Evolutionary conservation across 108 stramenopile genomes (phyloP), one percentile per base, ranked within the genome.

Genomic region (Pinguiococcus pyrenoidosus): DNA sequence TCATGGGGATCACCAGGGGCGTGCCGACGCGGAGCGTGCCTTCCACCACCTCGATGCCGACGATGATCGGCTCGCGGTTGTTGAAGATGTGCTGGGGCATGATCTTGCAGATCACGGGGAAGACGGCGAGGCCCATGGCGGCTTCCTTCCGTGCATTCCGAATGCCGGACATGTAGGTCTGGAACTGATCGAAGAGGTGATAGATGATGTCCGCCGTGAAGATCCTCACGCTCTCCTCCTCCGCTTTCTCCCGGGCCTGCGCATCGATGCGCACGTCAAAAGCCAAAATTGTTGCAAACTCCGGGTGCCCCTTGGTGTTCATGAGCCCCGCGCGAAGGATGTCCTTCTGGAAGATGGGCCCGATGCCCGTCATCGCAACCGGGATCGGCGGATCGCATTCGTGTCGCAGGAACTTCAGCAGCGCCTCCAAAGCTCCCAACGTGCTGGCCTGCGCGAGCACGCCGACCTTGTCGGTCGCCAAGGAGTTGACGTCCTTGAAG

Each of bases 141-240:
- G 86, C 87, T 45, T 79, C 76, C 43, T 84, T 68, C 60, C 80
- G 57, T 32, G 72, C 74, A 39, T 79, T 78, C 5, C 67, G 75
- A 6, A 86, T 61, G 12, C 79, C 73, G 37, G 82, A 83, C 80
- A 89, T 84, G 59, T 89, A 86, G 8, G 8, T 32, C 30, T 32
- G 8, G 8, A 32, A 92, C 54, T 91, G 91, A 67, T 94, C 92
- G 51, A 93, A 94, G 43, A 99, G 73, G 67, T 99, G 96, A 72
- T 99, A 99, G 59, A 99, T 99, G 56, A 99, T 99, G 53, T 99
- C 96, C 17, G 96, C 96, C 3, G 91, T 92, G 75, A 99, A 94
- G 53, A 99, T 90, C 22, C 81, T 69, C 9, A 99, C 92, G 44
- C 81, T 76, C 53, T 77, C 68, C 37, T 89, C 89, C 29, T 81